Evolutionary conservation across 2,329 filamentous ascomycete species (phyloP).

Genomic region (Cytospora paraplurivora): DNA sequence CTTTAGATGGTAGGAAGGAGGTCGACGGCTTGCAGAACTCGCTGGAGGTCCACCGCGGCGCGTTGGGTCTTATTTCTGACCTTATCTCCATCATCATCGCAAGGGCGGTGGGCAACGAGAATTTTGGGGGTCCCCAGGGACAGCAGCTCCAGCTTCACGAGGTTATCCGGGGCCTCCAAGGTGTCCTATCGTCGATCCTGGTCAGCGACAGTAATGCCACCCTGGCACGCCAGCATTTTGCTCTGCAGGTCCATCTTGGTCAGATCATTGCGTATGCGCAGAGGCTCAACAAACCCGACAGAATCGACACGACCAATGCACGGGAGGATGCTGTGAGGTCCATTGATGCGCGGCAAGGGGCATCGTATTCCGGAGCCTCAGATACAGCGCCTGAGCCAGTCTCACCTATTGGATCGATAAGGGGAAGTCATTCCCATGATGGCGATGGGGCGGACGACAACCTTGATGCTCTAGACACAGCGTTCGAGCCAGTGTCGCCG

Average conservation of each 20-base stretch:
- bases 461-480: background rate
- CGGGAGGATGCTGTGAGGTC: slow-evolving; percentile 25
- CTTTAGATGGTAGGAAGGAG: slow-evolving; percentile 27
- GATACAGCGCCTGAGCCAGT: slow-evolving; percentile 8
- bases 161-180: slow-evolving; percentile 23
- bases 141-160: slow-evolving; percentile 19
- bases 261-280: slow-evolving; percentile 25
- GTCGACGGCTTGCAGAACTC: slow-evolving; percentile 28
- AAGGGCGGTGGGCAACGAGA: slow-evolving; percentile 16
- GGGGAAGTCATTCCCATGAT: background rate
- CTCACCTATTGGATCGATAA: slow-evolving; percentile 13
- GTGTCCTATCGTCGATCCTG: slow-evolving; percentile 22
- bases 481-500: slow-evolving; percentile 7
- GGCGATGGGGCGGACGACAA: background rate
- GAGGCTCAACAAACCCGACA: slow-evolving; percentile 6
- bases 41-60: slow-evolving; percentile 30
- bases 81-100: slow-evolving; percentile 28
- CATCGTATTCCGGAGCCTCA: background rate
- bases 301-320: slow-evolving; percentile 4
- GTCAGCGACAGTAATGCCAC: slow-evolving; percentile 28
- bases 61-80: slow-evolving; percentile 28
- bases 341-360: slow-evolving; percentile 11
- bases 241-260: slow-evolving; percentile 27
- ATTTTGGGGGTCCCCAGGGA: slow-evolving; percentile 7
- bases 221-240: slow-evolving; percentile 26